Conservation (phyloP, 192 early-diverging fungal genomes). For the Coemansia sp. region DNA sequence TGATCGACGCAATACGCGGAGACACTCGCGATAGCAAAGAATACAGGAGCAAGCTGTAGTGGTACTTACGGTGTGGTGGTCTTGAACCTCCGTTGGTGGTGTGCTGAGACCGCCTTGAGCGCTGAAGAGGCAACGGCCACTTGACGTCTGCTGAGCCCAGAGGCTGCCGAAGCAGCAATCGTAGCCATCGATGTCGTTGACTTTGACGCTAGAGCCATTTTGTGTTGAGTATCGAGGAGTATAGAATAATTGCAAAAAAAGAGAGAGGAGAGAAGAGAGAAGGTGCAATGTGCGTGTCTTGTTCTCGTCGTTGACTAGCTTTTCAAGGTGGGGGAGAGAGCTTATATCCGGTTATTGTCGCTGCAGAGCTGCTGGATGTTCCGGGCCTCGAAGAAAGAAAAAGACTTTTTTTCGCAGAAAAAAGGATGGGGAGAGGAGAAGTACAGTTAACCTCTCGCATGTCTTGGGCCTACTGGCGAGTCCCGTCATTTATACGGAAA, state of each 20-base stretch:
- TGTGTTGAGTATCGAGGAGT: slow-evolving; percentile 1
- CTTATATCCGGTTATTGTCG: not conserved
- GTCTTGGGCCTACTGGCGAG: not conserved
- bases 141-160: slow-evolving; percentile 14
- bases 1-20: not conserved
- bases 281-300: not conserved
- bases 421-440: not conserved
- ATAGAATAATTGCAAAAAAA: slow-evolving; percentile 3
- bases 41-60: not conserved
- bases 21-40: not conserved
- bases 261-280: not conserved
- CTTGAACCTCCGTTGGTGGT: slow-evolving; percentile 48
- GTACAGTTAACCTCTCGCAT: not conserved
- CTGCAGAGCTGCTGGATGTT: not conserved
- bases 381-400: not conserved
- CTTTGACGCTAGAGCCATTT: slow-evolving; percentile 34
- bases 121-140: slow-evolving; percentile 20
- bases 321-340: not conserved
- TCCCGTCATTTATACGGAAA: not conserved
- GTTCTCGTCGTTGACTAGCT: not conserved
- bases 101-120: slow-evolving; percentile 18
- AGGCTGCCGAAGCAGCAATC: slow-evolving; percentile 29
- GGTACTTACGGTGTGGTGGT: slow-evolving; percentile 49
- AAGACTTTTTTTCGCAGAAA: not conserved
- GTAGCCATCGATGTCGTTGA: slow-evolving; percentile 38